Evolutionary conservation across 345 rosid species (phyloP).

Genomic region (Salix caprea): DNA sequence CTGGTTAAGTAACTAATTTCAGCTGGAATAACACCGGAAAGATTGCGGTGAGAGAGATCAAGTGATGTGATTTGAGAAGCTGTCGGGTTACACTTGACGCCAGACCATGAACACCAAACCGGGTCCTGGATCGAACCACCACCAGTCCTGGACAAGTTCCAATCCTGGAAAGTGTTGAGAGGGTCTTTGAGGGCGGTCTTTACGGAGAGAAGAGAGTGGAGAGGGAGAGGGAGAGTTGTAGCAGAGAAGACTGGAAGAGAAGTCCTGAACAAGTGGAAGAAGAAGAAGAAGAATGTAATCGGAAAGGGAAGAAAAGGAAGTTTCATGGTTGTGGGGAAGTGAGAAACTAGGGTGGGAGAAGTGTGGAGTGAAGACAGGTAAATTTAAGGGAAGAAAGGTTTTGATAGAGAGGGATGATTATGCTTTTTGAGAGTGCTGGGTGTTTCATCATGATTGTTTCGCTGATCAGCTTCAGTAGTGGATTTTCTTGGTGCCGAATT

Average conservation of each 20-base stretch:
- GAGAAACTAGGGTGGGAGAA: constrained; percentile 33
- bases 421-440: constrained; percentile 52
- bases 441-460: constrained; percentile 52
- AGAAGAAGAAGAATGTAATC: constrained; percentile 19
- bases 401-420: constrained; percentile 32
- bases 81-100: constrained; percentile 52
- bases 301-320: constrained; percentile 36
- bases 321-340: constrained; percentile 45
- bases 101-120: constrained; percentile 89
- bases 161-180: constrained; percentile 52
- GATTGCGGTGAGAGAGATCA: constrained; percentile 70
- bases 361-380: constrained; percentile 24
- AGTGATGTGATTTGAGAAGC: constrained; percentile 56
- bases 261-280: constrained; percentile 43
- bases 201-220: constrained; percentile 62
- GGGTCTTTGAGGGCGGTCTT: constrained; percentile 66
- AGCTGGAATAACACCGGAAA: constrained; percentile 61
- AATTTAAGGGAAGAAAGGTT: constrained; percentile 50
- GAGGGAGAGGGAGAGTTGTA: constrained; percentile 49
- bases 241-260: constrained; percentile 27
- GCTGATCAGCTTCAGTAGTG: constrained; percentile 24
- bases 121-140: constrained; percentile 20
- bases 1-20: constrained; percentile 57
- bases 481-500: constrained; percentile 12
- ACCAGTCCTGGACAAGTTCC: constrained; percentile 50